Base-by-base conservation (phyloP, 2,329 filamentous ascomycete species). In the Fusarium humuli region DNA sequence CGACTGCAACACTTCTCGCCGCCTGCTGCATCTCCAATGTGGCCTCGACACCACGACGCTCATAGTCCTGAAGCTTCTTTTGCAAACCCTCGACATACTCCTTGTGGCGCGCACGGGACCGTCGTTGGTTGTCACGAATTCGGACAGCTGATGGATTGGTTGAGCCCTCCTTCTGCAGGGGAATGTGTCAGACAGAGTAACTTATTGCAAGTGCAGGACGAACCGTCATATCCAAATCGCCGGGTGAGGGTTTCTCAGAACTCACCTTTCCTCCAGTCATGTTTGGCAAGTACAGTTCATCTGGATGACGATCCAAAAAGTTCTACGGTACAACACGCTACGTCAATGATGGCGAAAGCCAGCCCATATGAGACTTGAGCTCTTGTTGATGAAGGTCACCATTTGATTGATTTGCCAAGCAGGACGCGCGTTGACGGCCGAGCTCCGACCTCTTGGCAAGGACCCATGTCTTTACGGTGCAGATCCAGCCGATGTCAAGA, bases 11-110 rank as follows among this genome's bases (percentile, higher is more conserved):
- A 57, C 77, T 79, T 23, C 84, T 81, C 7, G 86, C 86, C 2
- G 84, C 84, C 29, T 79, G 80, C 75, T 88, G 87, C 83, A 89
- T 85, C 73, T 86, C 83, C 13, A 83, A 71, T 5, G 84, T 84
- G 7, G 86, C 86, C 57, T 82, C 79, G 18, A 84, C 80, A 23
- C 83, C 85, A 7, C 77, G 79, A n/a, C 76, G 77, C 77, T 87
- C 84, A 73, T 83, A 84, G 29, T 83, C 83, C 22, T 79, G 79
- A 34, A 88, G 66, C 45, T 81, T 81, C 23, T 73, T 77, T 72
- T 86, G 83, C 63, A 89, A 78, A 16, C 80, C 79, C 53, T 83
- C 81, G 59, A 87, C 77, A 61, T 84, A 83, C 65, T 86, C 85
- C 63, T 83, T 83, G 32, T 81, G 83, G 40, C 86, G 84, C 29